Evolutionary conservation across 371 early-diverging fungal species (phyloP), one percentile per base, ranked within the genome.

Genomic region (Mortierella sp.): DNA sequence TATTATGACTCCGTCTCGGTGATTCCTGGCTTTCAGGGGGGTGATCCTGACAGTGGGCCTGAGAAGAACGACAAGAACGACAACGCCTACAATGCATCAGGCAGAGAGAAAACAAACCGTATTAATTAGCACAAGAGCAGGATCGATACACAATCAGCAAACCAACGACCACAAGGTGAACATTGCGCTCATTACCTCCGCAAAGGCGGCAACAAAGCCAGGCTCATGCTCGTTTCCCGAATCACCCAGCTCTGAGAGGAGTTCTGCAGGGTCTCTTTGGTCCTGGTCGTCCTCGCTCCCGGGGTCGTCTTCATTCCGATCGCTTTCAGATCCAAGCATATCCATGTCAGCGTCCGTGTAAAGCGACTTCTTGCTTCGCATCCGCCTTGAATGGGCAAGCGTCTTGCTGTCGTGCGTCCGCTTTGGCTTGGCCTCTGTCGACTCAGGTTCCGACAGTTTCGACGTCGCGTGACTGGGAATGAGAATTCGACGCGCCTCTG

Each of bases 281-380:
- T 39, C 64, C 1, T 47, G 53, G 8, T 68, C 58, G 5, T 66
- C 73, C 1, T 70, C 40, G 34, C 44, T 40, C 22, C 29, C 43
- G 8, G 19, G 34, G 3, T 50, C 43, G 7, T 44, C 55, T 26
- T 14, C 45, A 16, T 70, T 71, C n/a, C 58, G 67, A 19, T 75
- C 77, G 37, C 70, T 71, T 22, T 63, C 82, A 11, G 82, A 82
- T 19, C 68, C 82, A 8, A 82, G 63, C 55, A 82, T 65, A 58
- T 82, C 82, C 75, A 82, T 63, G n/a, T 82, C 82, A 2, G 64
- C 82, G 47, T 82, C 77, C 4, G 82, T 82, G 24, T 82, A 82
- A 10, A 74, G 71, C 10, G 82, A 77, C 22, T 73, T 76, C 43
- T 64, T 71, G 34, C 41, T 67, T 14, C 66, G 29, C 64, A 48